Evolutionary conservation across 2,329 filamentous ascomycete genomes (phyloP).

Genomic region (Macroventuria anomochaeta): DNA sequence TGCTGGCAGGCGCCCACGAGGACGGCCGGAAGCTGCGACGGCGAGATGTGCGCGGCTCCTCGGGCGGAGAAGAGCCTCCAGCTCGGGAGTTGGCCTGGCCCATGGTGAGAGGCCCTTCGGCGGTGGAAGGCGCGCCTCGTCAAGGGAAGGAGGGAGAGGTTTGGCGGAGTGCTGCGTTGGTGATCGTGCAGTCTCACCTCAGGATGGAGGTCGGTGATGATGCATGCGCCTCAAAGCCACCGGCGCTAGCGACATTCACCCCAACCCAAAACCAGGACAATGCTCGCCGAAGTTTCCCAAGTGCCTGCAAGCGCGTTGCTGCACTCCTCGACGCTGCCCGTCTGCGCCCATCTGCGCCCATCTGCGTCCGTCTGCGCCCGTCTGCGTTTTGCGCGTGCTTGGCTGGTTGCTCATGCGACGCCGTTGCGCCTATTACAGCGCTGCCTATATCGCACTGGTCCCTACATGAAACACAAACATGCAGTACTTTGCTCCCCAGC

Average conservation of each 20-base stretch:
- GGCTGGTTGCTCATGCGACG: conserved; percentile 2
- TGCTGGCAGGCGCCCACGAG: conserved; percentile 36
- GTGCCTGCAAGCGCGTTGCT: not conserved
- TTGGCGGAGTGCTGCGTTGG: conserved; percentile 8
- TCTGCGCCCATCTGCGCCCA: no score
- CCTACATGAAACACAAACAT: conserved; percentile 27
- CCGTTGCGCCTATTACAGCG: conserved; percentile 2
- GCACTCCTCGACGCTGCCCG: not conserved
- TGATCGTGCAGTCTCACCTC: conserved; percentile 13
- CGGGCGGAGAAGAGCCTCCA: conserved; percentile 12
- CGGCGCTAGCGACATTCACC: conserved; percentile 1
- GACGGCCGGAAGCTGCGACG: conserved; percentile 40
- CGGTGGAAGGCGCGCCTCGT: conserved; percentile 29
- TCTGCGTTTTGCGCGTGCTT: conserved; percentile 2
- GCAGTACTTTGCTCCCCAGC: conserved; percentile 44
- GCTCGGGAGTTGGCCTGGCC: conserved; percentile 46
- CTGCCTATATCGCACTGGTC: not conserved
- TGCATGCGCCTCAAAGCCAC: conserved; percentile 6
- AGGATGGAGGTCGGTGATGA: not conserved
- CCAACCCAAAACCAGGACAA: not conserved
- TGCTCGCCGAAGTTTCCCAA: not conserved
- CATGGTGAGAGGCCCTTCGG: conserved; percentile 44
- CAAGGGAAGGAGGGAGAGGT: conserved; percentile 1
- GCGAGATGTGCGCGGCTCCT: conserved; percentile 22
- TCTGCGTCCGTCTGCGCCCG: no score